Conservation (phyloP, 2,329 filamentous ascomycete species). For the Ophiocordyceps sinensis region DNA sequence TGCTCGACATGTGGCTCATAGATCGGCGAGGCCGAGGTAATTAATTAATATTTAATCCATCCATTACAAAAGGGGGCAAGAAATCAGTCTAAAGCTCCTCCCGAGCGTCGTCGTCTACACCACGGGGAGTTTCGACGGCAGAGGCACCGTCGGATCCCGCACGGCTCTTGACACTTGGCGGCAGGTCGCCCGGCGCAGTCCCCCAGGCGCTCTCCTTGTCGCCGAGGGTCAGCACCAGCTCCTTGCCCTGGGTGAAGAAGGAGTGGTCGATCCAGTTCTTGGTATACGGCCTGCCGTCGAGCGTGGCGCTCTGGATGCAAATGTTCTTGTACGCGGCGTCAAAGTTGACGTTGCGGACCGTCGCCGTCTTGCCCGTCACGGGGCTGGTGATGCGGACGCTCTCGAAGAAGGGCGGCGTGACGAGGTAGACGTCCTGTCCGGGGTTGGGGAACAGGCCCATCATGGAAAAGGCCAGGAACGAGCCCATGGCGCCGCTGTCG, state of each 20-base stretch:
- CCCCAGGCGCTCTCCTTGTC: conserved; percentile 50
- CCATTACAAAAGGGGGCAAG: too few species aligned
- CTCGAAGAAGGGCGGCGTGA: conserved; percentile 53
- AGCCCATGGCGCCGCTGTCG: conserved; percentile 56
- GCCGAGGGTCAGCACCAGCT: conserved; percentile 48
- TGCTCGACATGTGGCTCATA: too few species aligned
- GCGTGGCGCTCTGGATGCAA: conserved; percentile 50
- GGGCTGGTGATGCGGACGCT: conserved; percentile 42
- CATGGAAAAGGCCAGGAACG: conserved; percentile 51
- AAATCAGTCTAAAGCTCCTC: too few species aligned
- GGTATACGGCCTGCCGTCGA: conserved; percentile 45
- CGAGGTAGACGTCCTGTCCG: conserved; percentile 57
- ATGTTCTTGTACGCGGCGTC: conserved; percentile 42
- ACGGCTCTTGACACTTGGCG: conserved; percentile 31
- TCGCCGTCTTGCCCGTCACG: conserved; percentile 44
- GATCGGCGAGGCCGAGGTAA: too few species aligned
- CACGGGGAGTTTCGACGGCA: too few species aligned
- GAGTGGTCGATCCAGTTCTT: conserved; percentile 55
- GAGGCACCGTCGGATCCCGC: background rate
- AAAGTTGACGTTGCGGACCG: conserved; percentile 45
- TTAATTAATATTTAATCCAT: too few species aligned
- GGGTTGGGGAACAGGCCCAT: conserved; percentile 56
- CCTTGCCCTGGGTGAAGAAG: conserved; percentile 51
- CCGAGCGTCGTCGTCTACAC: too few species aligned
- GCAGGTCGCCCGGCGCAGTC: conserved; percentile 40